Percentiles rank a stretch among this genome's conserved stretches.
phyloP scores from a whole-genome alignment of 2,329 filamentous ascomycete species.

The Trichoderma sp. region DNA sequence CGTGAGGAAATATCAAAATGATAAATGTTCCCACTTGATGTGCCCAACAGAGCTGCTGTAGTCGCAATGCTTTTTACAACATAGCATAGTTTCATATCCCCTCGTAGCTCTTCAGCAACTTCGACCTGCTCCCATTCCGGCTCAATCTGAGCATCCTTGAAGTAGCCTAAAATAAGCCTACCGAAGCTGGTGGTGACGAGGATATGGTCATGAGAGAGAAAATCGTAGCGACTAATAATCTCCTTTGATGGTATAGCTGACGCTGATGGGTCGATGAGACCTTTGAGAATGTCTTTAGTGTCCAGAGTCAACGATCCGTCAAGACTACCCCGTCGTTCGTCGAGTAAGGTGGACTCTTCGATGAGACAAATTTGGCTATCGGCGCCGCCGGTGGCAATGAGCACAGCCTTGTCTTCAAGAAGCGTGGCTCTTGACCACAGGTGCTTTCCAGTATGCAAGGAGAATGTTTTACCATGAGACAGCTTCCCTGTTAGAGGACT shows the following conservation, averaged over 20 bases:
- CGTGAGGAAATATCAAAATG: conserved; percentile 35
- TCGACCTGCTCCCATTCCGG: conserved; percentile 44
- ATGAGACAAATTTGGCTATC: conserved; percentile 67
- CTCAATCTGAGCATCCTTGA: conserved; percentile 25
- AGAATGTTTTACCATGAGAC: conserved; percentile 52
- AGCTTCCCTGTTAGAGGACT: conserved; percentile 34
- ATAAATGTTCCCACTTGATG: conserved; percentile 48
- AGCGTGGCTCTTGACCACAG: conserved; percentile 71
- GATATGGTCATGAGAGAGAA: conserved; percentile 51
- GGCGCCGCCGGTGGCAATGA: conserved; percentile 75
- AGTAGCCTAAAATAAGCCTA: conserved; percentile 49
- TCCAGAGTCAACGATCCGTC: conserved; percentile 27
- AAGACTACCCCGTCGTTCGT: not conserved
- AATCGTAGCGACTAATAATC: conserved; percentile 61
- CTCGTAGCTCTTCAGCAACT: conserved; percentile 33
- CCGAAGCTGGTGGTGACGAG: conserved; percentile 61
- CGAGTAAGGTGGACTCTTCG: conserved; percentile 23
- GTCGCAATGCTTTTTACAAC: conserved; percentile 41
- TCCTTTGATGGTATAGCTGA: conserved; percentile 28
- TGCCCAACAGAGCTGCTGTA: conserved; percentile 47
- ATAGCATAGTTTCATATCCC: conserved; percentile 46
- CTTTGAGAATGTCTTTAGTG: conserved; percentile 33
- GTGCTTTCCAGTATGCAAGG: conserved; percentile 80
- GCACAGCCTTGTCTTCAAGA: conserved; percentile 30
- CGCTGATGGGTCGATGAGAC: conserved; percentile 9